Evolutionary conservation across 345 rosid genomes (phyloP), one percentile per base, ranked within the genome.

Genomic region (Orychophragmus violaceus): DNA sequence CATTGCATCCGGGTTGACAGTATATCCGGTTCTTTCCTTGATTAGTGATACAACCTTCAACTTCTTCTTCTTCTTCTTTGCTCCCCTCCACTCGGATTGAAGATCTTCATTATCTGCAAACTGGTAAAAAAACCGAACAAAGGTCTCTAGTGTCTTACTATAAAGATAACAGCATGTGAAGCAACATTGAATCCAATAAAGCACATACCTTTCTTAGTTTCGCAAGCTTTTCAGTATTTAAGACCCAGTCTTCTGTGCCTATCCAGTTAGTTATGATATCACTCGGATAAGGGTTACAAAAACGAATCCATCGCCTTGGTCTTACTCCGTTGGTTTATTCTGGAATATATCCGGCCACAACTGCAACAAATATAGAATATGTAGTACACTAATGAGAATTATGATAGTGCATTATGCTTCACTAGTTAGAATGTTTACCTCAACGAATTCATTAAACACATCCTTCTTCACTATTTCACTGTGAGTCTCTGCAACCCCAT

Each of bases 301-400:
- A 87, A 8, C 74, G 75, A 27, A 87, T 83, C 95, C 95, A 87
- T 73, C 95, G 80, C 72, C 95, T 79, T 54, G 95, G 91, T 13
- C 91, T 87, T 57, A 87, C 95, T 46, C 95, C 95, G 56, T 87
- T 87, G 60, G 95, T 87, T 74, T 87, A 57, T 87, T 87, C 77
- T 85, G 89, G 70, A 87, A 87, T 62, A 83, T 87, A 41, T 77
- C 80, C 3, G 89, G 95, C 87, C 91, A 87, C 68, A 87, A 60
- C 94, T 85, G 82, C 80, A 53, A 75, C 50, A 75, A 17, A 22
- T 21, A 64, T 37, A n/a, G 44, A 37, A 37, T 21, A 76, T 25
- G 54, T 12, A 59, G 58, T 21, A n/a, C n/a, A n/a, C n/a, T n/a
- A 8, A 24, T 53, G 53, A 70, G 42, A 64, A 22, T 41, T 6